Conservation (phyloP, 2,329 filamentous ascomycete genomes). For the Ceratocystis albifundus region DNA sequence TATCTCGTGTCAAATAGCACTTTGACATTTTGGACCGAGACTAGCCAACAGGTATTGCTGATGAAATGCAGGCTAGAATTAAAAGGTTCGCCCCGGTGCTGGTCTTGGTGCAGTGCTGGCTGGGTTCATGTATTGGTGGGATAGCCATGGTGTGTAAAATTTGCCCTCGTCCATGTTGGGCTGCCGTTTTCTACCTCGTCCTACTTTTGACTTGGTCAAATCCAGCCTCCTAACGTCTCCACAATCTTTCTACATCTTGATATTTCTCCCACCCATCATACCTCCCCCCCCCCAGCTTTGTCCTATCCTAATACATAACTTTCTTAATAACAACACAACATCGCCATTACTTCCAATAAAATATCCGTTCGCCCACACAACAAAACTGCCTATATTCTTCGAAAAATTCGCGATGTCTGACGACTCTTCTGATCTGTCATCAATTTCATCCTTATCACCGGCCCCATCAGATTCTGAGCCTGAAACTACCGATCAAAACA, state of each 20-base stretch:
- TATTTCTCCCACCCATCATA: conserved; percentile 2
- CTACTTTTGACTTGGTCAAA: conserved; percentile 20
- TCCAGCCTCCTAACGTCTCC: conserved; percentile 20
- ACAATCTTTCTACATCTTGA: conserved; percentile 17
- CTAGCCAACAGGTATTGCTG: neutral
- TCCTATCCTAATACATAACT: neutral
- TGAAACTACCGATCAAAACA: conserved; percentile 44
- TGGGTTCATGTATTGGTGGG: conserved; percentile 14
- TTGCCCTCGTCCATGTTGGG: conserved; percentile 16
- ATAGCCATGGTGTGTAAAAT: conserved; percentile 21
- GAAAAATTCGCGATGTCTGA: conserved; percentile 31
- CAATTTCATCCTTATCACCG: conserved; percentile 40
- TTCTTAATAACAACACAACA: conserved; percentile 9
- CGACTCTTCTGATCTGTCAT: conserved; percentile 53
- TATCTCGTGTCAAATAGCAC: neutral
- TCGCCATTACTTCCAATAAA: neutral
- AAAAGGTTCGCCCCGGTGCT: neutral
- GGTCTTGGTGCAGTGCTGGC: neutral
- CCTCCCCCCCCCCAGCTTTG: neutral
- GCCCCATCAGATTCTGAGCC: conserved; percentile 38
- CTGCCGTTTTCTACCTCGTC: conserved; percentile 19
- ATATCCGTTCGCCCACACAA: neutral
- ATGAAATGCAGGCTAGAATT: conserved; percentile 1
- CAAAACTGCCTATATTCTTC: neutral
- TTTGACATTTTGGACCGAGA: neutral